Base-by-base conservation (phyloP, 2,329 filamentous ascomycete genomes). In the Alternaria solani region DNA sequence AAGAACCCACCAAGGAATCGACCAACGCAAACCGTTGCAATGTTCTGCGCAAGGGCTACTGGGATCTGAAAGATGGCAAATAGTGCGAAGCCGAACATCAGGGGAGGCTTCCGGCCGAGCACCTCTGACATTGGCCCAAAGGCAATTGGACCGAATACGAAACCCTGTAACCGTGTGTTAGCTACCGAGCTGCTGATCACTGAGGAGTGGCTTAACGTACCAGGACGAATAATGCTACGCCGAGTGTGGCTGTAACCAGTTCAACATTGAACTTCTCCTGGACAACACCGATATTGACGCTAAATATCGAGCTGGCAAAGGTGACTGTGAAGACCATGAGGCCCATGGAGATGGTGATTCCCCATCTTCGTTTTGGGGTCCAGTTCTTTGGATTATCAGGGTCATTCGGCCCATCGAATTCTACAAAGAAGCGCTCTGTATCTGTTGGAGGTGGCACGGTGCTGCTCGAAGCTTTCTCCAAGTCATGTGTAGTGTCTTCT, bases 351-450 rank as follows among this genome's bases (percentile, higher is more conserved):
- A 85, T 85, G 0, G 90, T 93, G 0, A 90, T 92, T 3, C 83
- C 68, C 44, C 88, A 81, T 79, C 93, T 93, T 74, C 92, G 92
- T 67, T 79, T 80, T 39, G 84, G 84, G 0, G 85, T 81, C 91
- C 91, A 94, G 73, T 92, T 93, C 54, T 89, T 70, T 0, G 91
- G 90, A 14, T 85, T 83, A 68, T 90, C 91, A 0, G 88, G 88
- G 75, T 94, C 91, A 63, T 90, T 85, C 0, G 84, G 83, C 0
- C 90, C 90, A 7, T 92, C 89, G 67, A 93, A 94, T 57, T 91
- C 89, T 20, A 93, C 90, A 12, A 93, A 59, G 11, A 67, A 68
- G 7, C 32, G 28, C 18, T 57, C 38, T 18, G 57, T 83, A 4
- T 59, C 49, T 42, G 30, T 9, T 43, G 41, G n/a, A 38, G 47